Evolutionary conservation across 345 rosid genomes (phyloP).

Genomic region (Euphorbia peplus): DNA sequence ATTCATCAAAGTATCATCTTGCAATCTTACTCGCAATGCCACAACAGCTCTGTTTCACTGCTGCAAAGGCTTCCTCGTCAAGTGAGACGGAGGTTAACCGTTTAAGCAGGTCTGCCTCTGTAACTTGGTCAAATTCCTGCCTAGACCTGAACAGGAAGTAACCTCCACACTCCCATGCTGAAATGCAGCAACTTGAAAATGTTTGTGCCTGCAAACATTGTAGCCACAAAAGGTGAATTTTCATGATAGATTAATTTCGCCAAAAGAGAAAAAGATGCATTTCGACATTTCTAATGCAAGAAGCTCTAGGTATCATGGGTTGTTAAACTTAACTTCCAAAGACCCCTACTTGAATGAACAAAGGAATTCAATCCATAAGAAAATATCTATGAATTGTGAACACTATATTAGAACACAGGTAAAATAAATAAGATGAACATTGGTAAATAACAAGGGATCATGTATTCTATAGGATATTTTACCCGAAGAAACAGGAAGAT

Average conservation of each 20-base stretch:
- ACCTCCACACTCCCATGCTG: constrained; percentile 44
- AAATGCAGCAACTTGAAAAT: constrained; percentile 20
- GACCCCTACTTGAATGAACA: not conserved
- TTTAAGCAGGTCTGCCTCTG: constrained; percentile 25
- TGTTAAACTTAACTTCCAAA: not conserved
- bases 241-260: not conserved
- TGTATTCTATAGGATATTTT: not conserved
- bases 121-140: constrained; percentile 32
- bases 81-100: constrained; percentile 27
- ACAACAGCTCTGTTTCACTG: constrained; percentile 32
- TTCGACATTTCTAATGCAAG: not conserved
- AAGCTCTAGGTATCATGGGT: not conserved
- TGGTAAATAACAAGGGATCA: not conserved
- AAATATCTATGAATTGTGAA: not conserved
- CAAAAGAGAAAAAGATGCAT: not conserved
- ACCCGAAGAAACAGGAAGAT: constrained; percentile 40
- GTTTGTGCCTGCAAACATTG: constrained; percentile 3
- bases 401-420: not conserved
- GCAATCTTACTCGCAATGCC: constrained; percentile 26
- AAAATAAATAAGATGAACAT: too few species aligned
- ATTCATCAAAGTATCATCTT: constrained; percentile 14
- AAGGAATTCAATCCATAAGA: not conserved
- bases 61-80: constrained; percentile 24
- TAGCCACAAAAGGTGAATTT: constrained; percentile 1
- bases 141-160: constrained; percentile 32